Evolutionary conservation across 2,329 filamentous ascomycete genomes (phyloP).

Genomic region (Podosphaera leucotricha): DNA sequence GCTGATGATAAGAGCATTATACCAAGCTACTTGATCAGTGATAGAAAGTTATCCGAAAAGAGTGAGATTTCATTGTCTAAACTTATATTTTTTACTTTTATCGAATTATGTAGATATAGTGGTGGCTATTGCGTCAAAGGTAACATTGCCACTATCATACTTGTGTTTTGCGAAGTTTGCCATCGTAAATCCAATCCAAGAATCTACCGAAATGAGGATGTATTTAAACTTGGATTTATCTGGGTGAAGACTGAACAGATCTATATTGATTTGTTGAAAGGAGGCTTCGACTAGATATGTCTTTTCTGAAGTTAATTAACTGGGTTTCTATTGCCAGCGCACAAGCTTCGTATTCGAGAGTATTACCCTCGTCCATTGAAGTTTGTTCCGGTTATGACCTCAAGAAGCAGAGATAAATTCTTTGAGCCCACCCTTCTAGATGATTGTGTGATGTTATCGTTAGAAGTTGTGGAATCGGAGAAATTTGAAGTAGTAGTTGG

Average conservation of each 20-base stretch:
- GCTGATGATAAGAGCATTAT: background rate
- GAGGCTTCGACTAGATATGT: background rate
- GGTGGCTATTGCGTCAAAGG: background rate
- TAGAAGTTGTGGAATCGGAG: background rate
- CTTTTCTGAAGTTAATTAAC: background rate
- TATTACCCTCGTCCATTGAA: background rate
- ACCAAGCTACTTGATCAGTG: background rate
- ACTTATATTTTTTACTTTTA: background rate
- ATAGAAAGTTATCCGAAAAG: background rate
- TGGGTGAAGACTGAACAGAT: background rate
- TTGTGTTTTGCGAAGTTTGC: background rate
- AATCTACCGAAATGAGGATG: background rate
- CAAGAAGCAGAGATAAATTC: background rate
- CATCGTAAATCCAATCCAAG: background rate
- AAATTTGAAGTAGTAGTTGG: background rate
- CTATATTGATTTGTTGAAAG: background rate
- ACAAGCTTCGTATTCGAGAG: background rate
- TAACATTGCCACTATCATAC: background rate
- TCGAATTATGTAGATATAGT: background rate
- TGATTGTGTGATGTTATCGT: background rate
- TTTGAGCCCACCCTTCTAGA: background rate
- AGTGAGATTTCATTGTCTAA: background rate
- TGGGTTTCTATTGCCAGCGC: background rate
- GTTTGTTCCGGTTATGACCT: background rate
- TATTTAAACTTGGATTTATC: background rate